Evolutionary conservation across 139 green algal species (phyloP), one percentile per base, ranked within the genome.

Genomic region (Closterium sp.): DNA sequence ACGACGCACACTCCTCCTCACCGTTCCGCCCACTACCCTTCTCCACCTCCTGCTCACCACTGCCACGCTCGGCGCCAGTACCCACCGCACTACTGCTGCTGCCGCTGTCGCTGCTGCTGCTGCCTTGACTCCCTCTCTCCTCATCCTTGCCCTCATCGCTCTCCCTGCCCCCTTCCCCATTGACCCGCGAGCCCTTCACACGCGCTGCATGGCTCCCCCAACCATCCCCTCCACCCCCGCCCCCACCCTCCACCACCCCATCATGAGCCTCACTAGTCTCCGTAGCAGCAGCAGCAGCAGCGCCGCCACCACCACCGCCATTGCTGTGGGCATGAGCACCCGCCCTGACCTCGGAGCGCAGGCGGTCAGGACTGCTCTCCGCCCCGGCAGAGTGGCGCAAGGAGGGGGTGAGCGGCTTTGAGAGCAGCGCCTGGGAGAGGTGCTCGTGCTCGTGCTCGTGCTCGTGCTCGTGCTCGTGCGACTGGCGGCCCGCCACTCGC

Each of bases 401-500:
- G 55, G 55, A 16, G 55, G 55, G 55, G 55, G 55, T 1, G 55
- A 76, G 10, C 25, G 55, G 55, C 16, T 76, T 76, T 16, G 55
- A 76, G 5, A 76, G 55, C 7, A 76, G 55, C 55, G 55, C 55
- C 4, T 76, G 55, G 4, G 55, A 76, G n/a, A n/a, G n/a, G n/a
- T n/a, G n/a, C 55, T 16, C 4, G 28, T 92, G 33, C 36, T 93
- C 4, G n/a, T 84, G 36, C 16, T 16, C 4, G 28, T 92, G 33
- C 36, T 93, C 4, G n/a, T 84, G 36, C 55, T 16, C 4, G 28
- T 92, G 33, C 36, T 93, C 4, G n/a, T 84, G 36, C 16, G 93
- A 93, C 55, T 34, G 43, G 32, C 35, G 90, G 76, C 93, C 90
- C 16, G 85, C 90, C 32, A 28, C 90, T 10, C 30, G 16, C 23